These are phyloP conservation scores for Lipomyces lipofer DNA, from an alignment of 805 yeast species.

Conservation along the genomic window DNA sequence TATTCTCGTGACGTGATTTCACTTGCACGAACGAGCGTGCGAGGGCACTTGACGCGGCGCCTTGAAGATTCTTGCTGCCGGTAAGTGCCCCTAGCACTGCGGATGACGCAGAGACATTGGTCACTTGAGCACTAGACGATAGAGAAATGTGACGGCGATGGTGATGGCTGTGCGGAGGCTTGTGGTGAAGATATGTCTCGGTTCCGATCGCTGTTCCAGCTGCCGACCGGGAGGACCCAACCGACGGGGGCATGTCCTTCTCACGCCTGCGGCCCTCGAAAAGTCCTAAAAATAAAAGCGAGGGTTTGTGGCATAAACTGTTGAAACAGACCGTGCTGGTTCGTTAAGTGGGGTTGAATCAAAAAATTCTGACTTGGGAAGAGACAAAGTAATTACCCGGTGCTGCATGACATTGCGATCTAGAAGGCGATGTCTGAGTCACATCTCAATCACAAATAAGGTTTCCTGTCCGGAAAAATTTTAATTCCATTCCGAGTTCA, in stretches of 20 bases:
- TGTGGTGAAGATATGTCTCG: constrained; percentile 15
- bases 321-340: no score
- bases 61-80: neutral
- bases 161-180: constrained; percentile 22
- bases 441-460: no score
- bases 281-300: no score
- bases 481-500: no score
- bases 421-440: no score
- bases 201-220: constrained; percentile 1
- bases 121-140: neutral
- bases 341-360: no score
- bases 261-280: constrained; percentile 29
- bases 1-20: constrained; percentile 9
- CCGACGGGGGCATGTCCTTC: constrained; percentile 17
- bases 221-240: neutral
- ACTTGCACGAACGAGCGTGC: constrained; percentile 16
- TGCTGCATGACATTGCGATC: no score
- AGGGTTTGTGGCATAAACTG: no score
- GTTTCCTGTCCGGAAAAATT: no score
- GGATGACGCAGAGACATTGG: neutral
- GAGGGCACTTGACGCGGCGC: neutral
- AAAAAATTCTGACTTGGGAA: no score
- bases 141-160: constrained; percentile 15
- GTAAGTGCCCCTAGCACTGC: neutral
- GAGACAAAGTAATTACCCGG: no score